Percentiles rank a stretch among this genome's conserved stretches.
phyloP scores from a whole-genome alignment of 2,329 filamentous ascomycete species.

The Ceratocystis cacaofunesta region DNA sequence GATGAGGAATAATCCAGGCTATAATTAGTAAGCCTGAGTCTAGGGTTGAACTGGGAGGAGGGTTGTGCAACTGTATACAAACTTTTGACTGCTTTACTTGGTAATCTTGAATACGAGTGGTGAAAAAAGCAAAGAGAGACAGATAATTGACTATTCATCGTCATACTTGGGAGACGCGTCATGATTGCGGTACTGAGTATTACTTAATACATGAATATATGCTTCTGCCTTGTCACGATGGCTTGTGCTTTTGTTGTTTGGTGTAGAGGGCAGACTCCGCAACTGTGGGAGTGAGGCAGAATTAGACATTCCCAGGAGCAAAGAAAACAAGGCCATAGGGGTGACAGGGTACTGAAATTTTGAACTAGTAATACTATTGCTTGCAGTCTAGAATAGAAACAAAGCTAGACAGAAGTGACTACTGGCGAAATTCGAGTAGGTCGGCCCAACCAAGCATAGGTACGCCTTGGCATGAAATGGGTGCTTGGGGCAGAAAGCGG shows the following conservation, averaged over 20 bases:
- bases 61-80: background rate
- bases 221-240: background rate
- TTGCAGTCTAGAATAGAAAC: background rate
- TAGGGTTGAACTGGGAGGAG: background rate
- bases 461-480: background rate
- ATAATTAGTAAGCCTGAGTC: no score
- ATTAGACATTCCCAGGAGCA: background rate
- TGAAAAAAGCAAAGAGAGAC: background rate
- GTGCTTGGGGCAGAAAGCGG: background rate
- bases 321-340: background rate
- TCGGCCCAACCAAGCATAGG: background rate
- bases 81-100: background rate
- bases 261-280: background rate
- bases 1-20: background rate
- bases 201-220: background rate
- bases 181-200: background rate
- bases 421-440: background rate
- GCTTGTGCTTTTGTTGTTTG: constrained; percentile 3
- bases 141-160: background rate
- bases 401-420: background rate
- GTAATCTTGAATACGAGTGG: background rate
- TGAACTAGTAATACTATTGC: background rate
- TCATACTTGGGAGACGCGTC: background rate
- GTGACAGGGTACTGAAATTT: background rate
- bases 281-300: background rate